Evolutionary conservation across 495 filamentous ascomycete species (phyloP).

Genomic region (Bombardia bombarda): DNA sequence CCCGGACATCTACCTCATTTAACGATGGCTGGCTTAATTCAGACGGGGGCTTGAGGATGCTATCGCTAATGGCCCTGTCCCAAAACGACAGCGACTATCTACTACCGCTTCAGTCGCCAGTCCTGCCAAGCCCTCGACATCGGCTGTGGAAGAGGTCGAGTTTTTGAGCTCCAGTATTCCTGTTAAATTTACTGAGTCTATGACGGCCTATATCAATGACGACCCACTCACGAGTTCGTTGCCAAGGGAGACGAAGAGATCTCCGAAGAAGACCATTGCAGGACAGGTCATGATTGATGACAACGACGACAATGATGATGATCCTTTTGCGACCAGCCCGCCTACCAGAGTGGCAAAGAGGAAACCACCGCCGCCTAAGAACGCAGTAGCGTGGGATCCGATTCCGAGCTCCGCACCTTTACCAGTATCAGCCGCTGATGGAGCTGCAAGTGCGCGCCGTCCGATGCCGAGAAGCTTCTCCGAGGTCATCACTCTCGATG

Average conservation of each 20-base stretch:
- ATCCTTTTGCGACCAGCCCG: slow-evolving; percentile 13
- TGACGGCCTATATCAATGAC: slow-evolving; percentile 4
- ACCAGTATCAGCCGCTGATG: slow-evolving; percentile 3
- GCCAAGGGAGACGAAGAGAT: background rate
- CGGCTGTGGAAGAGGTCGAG: background rate
- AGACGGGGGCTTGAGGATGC: slow-evolving; percentile 41
- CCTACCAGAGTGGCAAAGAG: slow-evolving; percentile 1
- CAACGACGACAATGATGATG: slow-evolving; percentile 7
- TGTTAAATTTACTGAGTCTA: too few species aligned
- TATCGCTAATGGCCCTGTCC: background rate
- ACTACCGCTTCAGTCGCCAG: too few species aligned
- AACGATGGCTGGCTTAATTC: background rate
- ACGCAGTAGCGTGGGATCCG: slow-evolving; percentile 34
- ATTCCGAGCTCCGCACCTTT: slow-evolving; percentile 42
- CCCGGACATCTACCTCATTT: background rate
- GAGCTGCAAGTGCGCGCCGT: background rate
- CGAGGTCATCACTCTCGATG: slow-evolving; percentile 17
- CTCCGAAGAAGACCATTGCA: background rate
- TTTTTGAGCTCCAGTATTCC: background rate
- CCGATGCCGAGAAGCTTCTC: slow-evolving; percentile 10
- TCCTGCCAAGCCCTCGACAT: too few species aligned
- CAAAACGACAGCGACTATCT: slow-evolving; percentile 21
- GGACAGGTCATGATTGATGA: background rate
- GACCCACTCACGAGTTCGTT: slow-evolving; percentile 14
- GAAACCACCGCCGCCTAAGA: slow-evolving; percentile 1